Evolutionary conservation across 106 monocot species (phyloP), one percentile per base, ranked within the genome.

Genomic region (Dendrobium chrysotoxum): DNA sequence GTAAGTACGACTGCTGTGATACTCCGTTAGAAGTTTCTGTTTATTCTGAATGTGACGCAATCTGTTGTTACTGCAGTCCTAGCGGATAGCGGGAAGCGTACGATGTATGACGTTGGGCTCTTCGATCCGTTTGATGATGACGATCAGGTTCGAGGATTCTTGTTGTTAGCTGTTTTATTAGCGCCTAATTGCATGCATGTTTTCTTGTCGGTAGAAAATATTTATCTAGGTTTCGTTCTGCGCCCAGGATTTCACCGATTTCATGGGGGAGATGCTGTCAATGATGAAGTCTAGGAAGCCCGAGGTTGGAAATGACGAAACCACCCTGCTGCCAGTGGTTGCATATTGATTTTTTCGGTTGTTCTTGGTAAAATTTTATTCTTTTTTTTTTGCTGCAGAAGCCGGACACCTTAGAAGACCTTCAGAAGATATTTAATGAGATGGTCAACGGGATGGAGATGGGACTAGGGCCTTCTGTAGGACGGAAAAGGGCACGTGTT

Each of bases 341-440:
- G 42, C 42, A 0, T 9, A 9, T 6, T 42, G 42, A 7, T 42
- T 42, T 9, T 9, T 16, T 25, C n/a, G 12, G 70, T 64, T 4
- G 45, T 21, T 40, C 73, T 40, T 4, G 28, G 18, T 35, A 35
- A 35, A 18, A 21, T 77, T 61, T 75, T 68, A 53, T 3, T 70
- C 17, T 71, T 0, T 0, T 75, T 82, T 21, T 67, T 30, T 55
- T 35, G 26, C 26, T 18, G 78, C 83, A 93, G 96, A 89, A 87
- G 76, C 88, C 89, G 78, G 91, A 92, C 64, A 92, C 84, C 45
- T 81, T 94, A 42, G 94, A 97, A 85, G 96, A 94, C 68, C 77
- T 97, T 41, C 94, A 97, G 89, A 85, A 82, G 84, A 94, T 97
- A 90, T 90, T 97, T 80, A 83, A 74, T 31, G 96, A 97, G 61